Percentiles rank a stretch among this genome's conserved stretches.
These are phyloP conservation scores for Melaleuca quinquenervia DNA, from an alignment of 345 rosid species.

Conservation along the genomic window DNA sequence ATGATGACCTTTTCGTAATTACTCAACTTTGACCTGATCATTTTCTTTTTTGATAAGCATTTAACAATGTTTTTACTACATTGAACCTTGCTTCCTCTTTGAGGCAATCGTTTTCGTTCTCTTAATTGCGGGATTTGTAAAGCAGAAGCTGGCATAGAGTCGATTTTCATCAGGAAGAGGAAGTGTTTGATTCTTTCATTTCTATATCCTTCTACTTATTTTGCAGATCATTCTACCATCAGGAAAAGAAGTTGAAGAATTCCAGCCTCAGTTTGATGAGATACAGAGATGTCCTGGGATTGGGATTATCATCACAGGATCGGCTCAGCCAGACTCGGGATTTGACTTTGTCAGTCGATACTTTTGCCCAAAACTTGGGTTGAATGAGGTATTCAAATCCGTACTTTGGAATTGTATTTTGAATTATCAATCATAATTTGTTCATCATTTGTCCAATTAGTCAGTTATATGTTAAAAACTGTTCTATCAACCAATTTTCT, in stretches of 20 bases:
- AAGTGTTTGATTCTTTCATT: background rate
- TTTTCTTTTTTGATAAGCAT: background rate
- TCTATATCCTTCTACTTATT: background rate
- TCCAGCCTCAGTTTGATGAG: constrained; percentile 41
- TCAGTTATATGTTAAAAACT: background rate
- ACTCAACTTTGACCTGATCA: background rate
- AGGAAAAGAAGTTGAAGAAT: constrained; percentile 34
- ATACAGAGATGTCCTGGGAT: constrained; percentile 37
- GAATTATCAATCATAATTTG: background rate
- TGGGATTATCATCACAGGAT: constrained; percentile 52
- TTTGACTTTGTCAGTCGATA: constrained; percentile 60
- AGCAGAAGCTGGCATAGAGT: background rate
- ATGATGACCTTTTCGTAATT: constrained; percentile 39
- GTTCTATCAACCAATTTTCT: background rate
- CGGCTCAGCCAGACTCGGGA: constrained; percentile 38
- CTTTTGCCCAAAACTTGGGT: constrained; percentile 57
- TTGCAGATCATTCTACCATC: constrained; percentile 62
- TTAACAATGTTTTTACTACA: background rate
- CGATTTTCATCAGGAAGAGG: background rate
- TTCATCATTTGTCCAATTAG: background rate
- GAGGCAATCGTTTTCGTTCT: background rate
- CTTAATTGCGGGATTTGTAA: background rate
- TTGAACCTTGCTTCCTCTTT: background rate
- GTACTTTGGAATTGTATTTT: background rate
- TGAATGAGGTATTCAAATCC: constrained; percentile 40